phyloP scores from a whole-genome alignment of 495 filamentous ascomycete species.

The Lepidopterella palustris region DNA sequence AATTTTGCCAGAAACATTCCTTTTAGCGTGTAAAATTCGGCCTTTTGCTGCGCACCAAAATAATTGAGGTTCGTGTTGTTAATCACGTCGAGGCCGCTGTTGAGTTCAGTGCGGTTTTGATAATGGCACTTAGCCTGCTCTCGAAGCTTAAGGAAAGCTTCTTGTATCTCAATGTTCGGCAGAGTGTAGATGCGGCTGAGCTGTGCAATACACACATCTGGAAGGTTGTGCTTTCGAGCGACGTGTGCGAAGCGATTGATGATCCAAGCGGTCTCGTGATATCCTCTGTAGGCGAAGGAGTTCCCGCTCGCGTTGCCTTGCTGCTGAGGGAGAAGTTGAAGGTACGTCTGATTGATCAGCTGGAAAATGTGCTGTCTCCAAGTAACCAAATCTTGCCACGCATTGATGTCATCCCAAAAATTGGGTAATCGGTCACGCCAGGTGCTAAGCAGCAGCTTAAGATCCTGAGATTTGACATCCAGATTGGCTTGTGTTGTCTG shows the following conservation, averaged over 20 bases:
- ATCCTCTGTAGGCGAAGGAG: constrained; percentile 93
- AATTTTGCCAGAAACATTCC: constrained; percentile 99
- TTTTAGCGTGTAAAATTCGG: constrained; percentile 98
- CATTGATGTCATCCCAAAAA: constrained; percentile 98
- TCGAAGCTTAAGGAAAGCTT: constrained; percentile 92
- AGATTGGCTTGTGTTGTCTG: constrained; percentile 79
- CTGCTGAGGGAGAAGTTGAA: constrained; percentile 74
- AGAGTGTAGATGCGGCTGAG: constrained; percentile 96
- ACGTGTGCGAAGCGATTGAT: constrained; percentile 99
- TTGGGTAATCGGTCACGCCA: constrained; percentile 97
- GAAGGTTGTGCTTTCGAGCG: constrained; percentile 91
- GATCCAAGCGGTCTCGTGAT: constrained; percentile 99
- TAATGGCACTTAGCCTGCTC: constrained; percentile 99
- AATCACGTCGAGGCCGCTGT: constrained; percentile 90
- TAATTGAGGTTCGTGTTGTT: constrained; percentile 99
- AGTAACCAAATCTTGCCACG: constrained; percentile 97
- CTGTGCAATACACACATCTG: constrained; percentile 94
- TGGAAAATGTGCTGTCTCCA: constrained; percentile 99
- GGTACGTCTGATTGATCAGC: constrained; percentile 90
- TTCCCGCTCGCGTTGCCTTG: constrained; percentile 71
- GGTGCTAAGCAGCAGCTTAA: constrained; percentile 87
- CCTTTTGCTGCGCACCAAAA: constrained; percentile 91
- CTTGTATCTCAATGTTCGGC: constrained; percentile 98
- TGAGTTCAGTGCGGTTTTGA: constrained; percentile 86
- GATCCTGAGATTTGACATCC: constrained; percentile 87